Base-by-base conservation (phyloP, 306 rosid species). In the Parietaria judaica region DNA sequence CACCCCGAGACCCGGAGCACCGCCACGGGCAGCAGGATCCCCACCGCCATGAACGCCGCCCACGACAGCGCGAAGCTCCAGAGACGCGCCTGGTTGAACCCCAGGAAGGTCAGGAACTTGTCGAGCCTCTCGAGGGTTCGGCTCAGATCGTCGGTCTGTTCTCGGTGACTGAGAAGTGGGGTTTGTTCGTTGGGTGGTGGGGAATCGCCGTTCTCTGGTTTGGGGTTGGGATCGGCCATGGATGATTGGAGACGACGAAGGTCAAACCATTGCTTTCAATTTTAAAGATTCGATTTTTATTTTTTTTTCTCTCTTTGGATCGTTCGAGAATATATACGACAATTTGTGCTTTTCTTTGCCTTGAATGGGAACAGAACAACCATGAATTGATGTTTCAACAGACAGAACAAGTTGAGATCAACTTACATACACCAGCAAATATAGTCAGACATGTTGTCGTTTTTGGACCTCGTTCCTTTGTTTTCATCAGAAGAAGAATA, bases 1-100 rank as follows among this genome's bases (percentile, higher is more conserved):
- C 86, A 85, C 6, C 74, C 59, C 58, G 71, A 68, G 49, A 70
- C 53, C 52, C 50, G 65, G 6, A 85, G 76, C 15, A 77, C 85
- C 68, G 66, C 44, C 4, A 85, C 55, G 6, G 94, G 96, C 14
- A 78, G 36, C 50, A 52, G 64, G 10, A 85, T 80, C 0, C 94
- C 94, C 0, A 85, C 51, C 34, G 58, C 16, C 36, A 56, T 11
- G 65, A 88, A 85, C 14, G 63, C 73, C 1, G 56, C 63, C 94
- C 96, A 88, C n/a, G 83, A 83, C 15, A 79, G 56, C 0, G 48
- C 65, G 1, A 70, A 54, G 60, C 65, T 57, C 1, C 61, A 11
- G 16, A 17, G 2, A 4, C 86, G 76, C 14, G 76, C 44, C 52
- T 79, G 90, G 35, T 68, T 68, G 55, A 81, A 85, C 3, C 96